Evolutionary conservation across 2,329 filamentous ascomycete genomes (phyloP).

Genomic region (Fusarium armeniacum): DNA sequence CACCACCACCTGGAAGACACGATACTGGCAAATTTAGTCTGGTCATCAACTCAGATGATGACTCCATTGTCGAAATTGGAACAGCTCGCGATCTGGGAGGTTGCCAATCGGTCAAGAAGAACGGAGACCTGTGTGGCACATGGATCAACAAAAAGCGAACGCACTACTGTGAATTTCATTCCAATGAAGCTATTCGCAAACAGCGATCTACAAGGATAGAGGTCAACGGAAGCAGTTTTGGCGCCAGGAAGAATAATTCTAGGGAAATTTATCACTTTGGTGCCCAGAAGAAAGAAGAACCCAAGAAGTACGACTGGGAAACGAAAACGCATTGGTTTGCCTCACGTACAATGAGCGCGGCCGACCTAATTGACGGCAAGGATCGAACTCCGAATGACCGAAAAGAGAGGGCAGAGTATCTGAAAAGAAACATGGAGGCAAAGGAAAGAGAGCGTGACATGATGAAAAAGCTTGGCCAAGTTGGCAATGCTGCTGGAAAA

Average conservation of each 20-base stretch:
- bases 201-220: constrained; percentile 77
- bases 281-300: constrained; percentile 35
- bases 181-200: constrained; percentile 84
- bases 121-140: constrained; percentile 81
- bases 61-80: constrained; percentile 92
- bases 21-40: constrained; percentile 89
- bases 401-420: constrained; percentile 73
- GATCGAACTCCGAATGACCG: constrained; percentile 70
- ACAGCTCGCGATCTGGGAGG: constrained; percentile 86
- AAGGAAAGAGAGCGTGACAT: constrained; percentile 81
- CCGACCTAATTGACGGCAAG: constrained; percentile 75
- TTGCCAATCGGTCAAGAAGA: constrained; percentile 87
- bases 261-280: constrained; percentile 43
- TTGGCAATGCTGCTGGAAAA: constrained; percentile 75
- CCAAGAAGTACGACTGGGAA: constrained; percentile 67
- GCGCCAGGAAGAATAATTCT: constrained; percentile 52
- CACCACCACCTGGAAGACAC: constrained; percentile 79
- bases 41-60: constrained; percentile 85
- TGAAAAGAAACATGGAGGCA: constrained; percentile 74
- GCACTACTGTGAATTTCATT: constrained; percentile 92
- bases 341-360: constrained; percentile 65
- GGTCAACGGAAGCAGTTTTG: constrained; percentile 77
- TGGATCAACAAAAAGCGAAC: constrained; percentile 94
- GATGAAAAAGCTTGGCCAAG: constrained; percentile 74
- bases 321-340: constrained; percentile 71